Evolutionary conservation across 805 yeast species (phyloP).

Genomic region (Yamadazyma phyllophila): DNA sequence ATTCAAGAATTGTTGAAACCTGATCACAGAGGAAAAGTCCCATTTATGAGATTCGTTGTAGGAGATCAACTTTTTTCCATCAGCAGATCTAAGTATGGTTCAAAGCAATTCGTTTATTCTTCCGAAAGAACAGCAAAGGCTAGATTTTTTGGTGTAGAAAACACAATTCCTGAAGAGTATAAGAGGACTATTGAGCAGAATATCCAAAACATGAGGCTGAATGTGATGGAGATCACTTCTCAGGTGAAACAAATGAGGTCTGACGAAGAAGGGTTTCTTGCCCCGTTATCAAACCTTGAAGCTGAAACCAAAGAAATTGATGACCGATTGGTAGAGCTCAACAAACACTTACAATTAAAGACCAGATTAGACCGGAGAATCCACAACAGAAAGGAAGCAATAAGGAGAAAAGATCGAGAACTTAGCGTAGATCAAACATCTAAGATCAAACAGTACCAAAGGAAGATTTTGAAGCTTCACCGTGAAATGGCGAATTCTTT

Average conservation of each 20-base stretch:
- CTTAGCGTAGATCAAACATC: conserved; percentile 41
- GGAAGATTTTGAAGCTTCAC: conserved; percentile 17
- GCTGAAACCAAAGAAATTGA: conserved; percentile 18
- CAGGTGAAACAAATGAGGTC: background rate
- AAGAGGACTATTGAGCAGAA: conserved; percentile 4
- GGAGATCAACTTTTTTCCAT: conserved; percentile 54
- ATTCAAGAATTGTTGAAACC: conserved; percentile 35
- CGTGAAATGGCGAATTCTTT: background rate
- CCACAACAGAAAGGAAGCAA: background rate
- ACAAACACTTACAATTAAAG: conserved; percentile 8
- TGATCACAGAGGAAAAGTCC: conserved; percentile 36
- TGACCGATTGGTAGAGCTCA: conserved; percentile 19
- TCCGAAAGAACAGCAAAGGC: conserved; percentile 33
- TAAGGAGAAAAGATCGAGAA: conserved; percentile 31
- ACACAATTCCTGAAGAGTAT: conserved; percentile 19
- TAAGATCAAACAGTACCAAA: conserved; percentile 34
- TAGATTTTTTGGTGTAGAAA: conserved; percentile 24
- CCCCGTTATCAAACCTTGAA: conserved; percentile 4
- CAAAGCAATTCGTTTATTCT: conserved; percentile 47
- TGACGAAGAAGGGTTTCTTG: background rate
- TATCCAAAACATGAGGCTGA: background rate
- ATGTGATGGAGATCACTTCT: background rate
- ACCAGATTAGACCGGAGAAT: background rate
- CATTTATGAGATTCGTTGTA: conserved; percentile 57
- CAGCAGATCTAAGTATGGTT: conserved; percentile 62